Conservation (phyloP, 2,329 filamentous ascomycete species). For the Calonectria pauciramosa region DNA sequence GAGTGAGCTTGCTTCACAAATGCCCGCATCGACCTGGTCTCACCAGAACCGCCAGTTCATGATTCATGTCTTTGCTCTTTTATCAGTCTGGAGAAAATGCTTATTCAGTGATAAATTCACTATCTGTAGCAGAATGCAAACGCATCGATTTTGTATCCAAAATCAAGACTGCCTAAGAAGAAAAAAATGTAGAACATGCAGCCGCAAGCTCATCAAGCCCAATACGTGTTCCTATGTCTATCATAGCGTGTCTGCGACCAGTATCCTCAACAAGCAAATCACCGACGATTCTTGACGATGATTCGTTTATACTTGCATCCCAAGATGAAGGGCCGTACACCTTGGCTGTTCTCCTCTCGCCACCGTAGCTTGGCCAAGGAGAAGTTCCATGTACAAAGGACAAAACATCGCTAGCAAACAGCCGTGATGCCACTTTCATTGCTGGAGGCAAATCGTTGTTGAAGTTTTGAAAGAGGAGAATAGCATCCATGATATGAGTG, state of each 20-base stretch:
- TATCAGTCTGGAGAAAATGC: no score
- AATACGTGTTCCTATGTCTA: not conserved
- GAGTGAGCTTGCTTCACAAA: no score
- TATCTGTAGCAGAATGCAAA: no score
- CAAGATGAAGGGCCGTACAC: not conserved
- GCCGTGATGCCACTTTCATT: not conserved
- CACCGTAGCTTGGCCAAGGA: not conserved
- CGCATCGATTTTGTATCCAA: no score
- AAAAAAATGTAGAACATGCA: not conserved
- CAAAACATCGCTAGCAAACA: not conserved
- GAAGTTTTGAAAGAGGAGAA: not conserved
- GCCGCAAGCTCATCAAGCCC: not conserved
- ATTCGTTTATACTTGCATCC: not conserved
- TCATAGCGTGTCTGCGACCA: not conserved
- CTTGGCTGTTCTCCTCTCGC: not conserved
- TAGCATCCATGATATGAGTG: not conserved
- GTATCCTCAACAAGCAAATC: not conserved
- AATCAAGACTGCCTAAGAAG: not conserved
- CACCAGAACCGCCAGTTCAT: no score
- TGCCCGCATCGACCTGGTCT: no score
- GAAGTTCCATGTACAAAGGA: not conserved
- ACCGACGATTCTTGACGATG: not conserved
- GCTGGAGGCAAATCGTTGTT: not conserved
- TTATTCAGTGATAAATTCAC: no score
- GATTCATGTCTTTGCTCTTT: no score